These are phyloP conservation scores for Fusarium stilboides DNA, from an alignment of 2,329 filamentous ascomycete genomes.

Conservation along the genomic window DNA sequence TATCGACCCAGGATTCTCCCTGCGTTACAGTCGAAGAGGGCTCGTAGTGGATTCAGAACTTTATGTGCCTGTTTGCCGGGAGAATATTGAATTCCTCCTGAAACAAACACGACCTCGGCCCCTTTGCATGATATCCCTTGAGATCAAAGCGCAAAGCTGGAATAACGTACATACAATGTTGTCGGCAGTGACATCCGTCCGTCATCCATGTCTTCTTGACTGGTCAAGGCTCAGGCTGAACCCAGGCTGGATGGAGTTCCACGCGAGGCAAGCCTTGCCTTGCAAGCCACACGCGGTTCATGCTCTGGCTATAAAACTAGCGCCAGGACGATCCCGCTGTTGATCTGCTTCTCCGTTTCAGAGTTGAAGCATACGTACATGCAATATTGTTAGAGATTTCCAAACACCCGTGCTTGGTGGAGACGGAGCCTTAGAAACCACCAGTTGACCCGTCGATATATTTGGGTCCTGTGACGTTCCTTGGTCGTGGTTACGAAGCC, in stretches of 20 bases:
- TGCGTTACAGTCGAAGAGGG: slow-evolving; percentile 9
- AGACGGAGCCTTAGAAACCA: slow-evolving; percentile 33
- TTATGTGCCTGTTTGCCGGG: slow-evolving; percentile 8
- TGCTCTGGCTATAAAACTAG: slow-evolving; percentile 24
- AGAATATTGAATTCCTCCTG: slow-evolving; percentile 28
- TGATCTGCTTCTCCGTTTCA: slow-evolving; percentile 49
- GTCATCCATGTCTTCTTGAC: slow-evolving; percentile 12
- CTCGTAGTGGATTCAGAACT: slow-evolving; percentile 6
- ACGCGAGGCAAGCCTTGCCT: slow-evolving; percentile 37
- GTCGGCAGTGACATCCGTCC: slow-evolving; percentile 14
- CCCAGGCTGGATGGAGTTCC: slow-evolving; percentile 12
- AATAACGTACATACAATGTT: background rate
- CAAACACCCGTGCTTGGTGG: slow-evolving; percentile 35
- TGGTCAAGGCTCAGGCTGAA: slow-evolving; percentile 18
- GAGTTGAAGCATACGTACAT: slow-evolving; percentile 39
- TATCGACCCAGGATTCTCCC: slow-evolving; percentile 9
- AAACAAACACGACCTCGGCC: slow-evolving; percentile 21
- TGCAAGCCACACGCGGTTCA: slow-evolving; percentile 31
- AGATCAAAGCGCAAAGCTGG: background rate
- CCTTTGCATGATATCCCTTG: slow-evolving; percentile 19
- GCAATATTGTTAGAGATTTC: slow-evolving; percentile 25
- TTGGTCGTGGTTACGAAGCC: slow-evolving; percentile 45
- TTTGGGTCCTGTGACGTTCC: slow-evolving; percentile 43
- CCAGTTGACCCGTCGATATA: slow-evolving; percentile 38
- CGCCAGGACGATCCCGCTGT: slow-evolving; percentile 39